phyloP scores from a whole-genome alignment of 495 filamentous ascomycete genomes.

The Sphaerosporella brunnea region DNA sequence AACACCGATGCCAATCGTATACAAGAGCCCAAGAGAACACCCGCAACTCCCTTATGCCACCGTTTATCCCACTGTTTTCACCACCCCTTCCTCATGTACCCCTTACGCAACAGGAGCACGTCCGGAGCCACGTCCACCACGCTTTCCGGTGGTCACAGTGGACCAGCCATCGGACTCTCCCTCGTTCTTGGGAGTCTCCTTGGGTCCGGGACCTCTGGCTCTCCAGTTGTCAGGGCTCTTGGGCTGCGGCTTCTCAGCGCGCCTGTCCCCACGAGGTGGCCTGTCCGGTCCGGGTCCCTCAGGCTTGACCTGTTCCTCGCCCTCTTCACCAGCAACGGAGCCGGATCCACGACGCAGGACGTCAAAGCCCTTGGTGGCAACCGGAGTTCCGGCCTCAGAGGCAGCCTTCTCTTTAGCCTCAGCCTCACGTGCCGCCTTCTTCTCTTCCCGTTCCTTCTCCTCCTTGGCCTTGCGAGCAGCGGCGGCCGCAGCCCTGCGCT shows the following conservation, averaged over 20 bases:
- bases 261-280: conserved; percentile 7
- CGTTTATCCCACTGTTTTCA: too few relatives aligned
- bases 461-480: conserved; percentile 77
- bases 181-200: not conserved
- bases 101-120: not conserved
- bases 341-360: conserved; percentile 16
- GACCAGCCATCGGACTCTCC: conserved; percentile 12
- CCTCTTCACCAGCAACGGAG: conserved; percentile 2
- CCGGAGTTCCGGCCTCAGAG: conserved; percentile 22
- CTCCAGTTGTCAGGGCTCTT: conserved; percentile 14
- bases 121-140: not conserved
- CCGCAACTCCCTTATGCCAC: too few relatives aligned
- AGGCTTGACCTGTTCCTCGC: not conserved
- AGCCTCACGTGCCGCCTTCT: conserved; percentile 25
- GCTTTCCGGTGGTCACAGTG: conserved; percentile 14
- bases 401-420: conserved; percentile 40
- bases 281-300: conserved; percentile 2
- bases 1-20: not conserved
- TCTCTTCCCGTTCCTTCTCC: conserved; percentile 54
- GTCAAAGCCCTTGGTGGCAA: conserved; percentile 15
- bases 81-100: not conserved
- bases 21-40: too few relatives aligned
- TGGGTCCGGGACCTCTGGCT: not conserved
- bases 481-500: conserved; percentile 54
- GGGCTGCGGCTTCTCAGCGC: conserved; percentile 10